Percentiles rank a stretch among this genome's conserved stretches.
These are phyloP conservation scores for Monosporozyma unispora DNA, from an alignment of 805 yeast species.

Conservation along the genomic window DNA sequence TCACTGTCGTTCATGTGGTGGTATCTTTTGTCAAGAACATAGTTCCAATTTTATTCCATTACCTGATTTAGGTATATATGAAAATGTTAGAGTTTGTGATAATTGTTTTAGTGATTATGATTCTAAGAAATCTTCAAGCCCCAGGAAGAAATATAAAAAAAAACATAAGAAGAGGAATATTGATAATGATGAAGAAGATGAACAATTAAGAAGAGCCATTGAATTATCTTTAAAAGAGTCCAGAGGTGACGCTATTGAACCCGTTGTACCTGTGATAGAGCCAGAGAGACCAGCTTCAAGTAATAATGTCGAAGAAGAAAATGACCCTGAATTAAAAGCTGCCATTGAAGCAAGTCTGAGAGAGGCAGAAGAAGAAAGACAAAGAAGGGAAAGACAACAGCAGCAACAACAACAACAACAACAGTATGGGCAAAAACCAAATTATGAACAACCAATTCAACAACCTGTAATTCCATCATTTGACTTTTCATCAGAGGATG, in stretches of 20 bases:
- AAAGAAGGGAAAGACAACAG: constrained; percentile 18
- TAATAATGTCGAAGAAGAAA: constrained; percentile 53
- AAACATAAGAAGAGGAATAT: constrained; percentile 21
- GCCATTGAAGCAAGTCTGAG: constrained; percentile 88
- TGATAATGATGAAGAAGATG: constrained; percentile 56
- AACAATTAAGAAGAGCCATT: constrained; percentile 67
- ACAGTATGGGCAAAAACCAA: background rate
- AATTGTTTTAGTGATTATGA: constrained; percentile 64
- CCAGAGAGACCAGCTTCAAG: constrained; percentile 1
- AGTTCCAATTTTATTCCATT: constrained; percentile 65
- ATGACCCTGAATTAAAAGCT: constrained; percentile 82
- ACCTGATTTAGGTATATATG: constrained; percentile 77
- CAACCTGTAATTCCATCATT: constrained; percentile 4
- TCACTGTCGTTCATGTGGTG: constrained; percentile 96
- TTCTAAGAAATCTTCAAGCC: constrained; percentile 26
- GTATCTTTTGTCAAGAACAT: constrained; percentile 80
- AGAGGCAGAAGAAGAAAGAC: constrained; percentile 46
- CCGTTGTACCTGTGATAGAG: constrained; percentile 24
- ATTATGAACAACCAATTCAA: constrained; percentile 6
- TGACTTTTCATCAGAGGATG: constrained; percentile 51
- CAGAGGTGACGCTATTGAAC: constrained; percentile 8
- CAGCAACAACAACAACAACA: constrained; percentile 6
- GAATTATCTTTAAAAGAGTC: constrained; percentile 63
- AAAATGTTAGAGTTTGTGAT: constrained; percentile 90
- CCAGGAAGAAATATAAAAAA: constrained; percentile 12